phyloP scores from a whole-genome alignment of 495 filamentous ascomycete genomes.

The Penicillium psychrofluorescens region DNA sequence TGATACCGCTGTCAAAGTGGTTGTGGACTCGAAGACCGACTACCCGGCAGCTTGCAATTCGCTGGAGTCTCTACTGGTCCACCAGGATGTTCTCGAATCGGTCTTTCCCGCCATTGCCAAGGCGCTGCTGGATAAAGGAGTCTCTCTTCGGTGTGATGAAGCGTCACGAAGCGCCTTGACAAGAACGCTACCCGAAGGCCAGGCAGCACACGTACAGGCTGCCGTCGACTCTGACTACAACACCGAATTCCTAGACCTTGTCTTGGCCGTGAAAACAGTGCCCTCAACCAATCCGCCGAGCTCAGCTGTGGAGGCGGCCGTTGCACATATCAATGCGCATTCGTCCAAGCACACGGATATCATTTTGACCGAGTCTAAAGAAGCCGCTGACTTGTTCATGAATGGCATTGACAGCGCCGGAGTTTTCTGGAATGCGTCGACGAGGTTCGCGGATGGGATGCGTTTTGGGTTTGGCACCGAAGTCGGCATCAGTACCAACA shows the following conservation, averaged over 20 bases:
- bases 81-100: conserved; percentile 59
- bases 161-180: conserved; percentile 54
- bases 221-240: conserved; percentile 64
- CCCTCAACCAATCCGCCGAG: conserved; percentile 21
- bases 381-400: conserved; percentile 72
- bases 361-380: conserved; percentile 65
- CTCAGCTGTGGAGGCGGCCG: conserved; percentile 54
- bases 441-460: conserved; percentile 92
- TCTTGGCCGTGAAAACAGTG: conserved; percentile 78
- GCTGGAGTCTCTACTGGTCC: conserved; percentile 81
- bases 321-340: conserved; percentile 84
- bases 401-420: conserved; percentile 78
- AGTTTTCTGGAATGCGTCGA: conserved; percentile 95
- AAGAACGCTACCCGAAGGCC: conserved; percentile 20
- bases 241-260: conserved; percentile 85
- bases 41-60: conserved; percentile 98
- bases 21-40: conserved; percentile 85
- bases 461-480: conserved; percentile 96
- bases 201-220: conserved; percentile 48
- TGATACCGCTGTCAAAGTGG: conserved; percentile 63
- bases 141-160: conserved; percentile 77
- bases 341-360: conserved; percentile 93
- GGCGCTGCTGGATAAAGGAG: conserved; percentile 66
- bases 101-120: conserved; percentile 65
- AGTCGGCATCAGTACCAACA: conserved; percentile 97